Base-by-base conservation (phyloP, 768 basidiomycete genomes). In the Coprinopsis marcescibilis region DNA sequence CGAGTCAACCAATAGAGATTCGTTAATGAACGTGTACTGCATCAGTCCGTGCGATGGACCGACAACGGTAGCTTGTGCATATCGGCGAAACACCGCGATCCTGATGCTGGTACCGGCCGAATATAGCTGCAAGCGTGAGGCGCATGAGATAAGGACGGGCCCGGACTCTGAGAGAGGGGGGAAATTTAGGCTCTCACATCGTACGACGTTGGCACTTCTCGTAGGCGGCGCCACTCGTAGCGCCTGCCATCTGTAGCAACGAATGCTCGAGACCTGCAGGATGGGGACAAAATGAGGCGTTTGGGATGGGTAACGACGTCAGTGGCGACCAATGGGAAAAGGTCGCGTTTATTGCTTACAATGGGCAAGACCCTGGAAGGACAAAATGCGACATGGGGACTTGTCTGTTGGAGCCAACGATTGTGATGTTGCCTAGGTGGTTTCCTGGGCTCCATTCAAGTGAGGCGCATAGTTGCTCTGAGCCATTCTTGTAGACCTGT, bases 341-440 rank as follows among this genome's bases (percentile, higher is more conserved):
- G 43, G 21, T 36, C 45, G 49, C 57, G 60, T 65, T 63, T 8
- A 8, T 8, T 8, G n/a, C 41, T 27, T 43, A 85, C 82, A 67
- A 72, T 55, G 58, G 65, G 35, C 52, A 66, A 3, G 78, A 70
- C 45, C 81, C 77, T 15, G 75, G 66, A 42, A 73, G 61, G 47
- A 84, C 74, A 48, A 86, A 71, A 33, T 80, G 73, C 13, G 75
- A 72, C 80, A 86, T 85, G 11, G 79, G 77, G 45, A 79, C 50
- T 40, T 72, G 68, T 37, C 76, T 43, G 26, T 43, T 43, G 26
- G 41, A 73, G 48, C 65, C 63, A 6, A 76, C 78, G 54, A 85
- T 70, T 21, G 74, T 75, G 43, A 71, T 77, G 47, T 78, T 67
- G 61, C 79, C 68, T 62, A 77, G 60, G 59, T 75, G 62, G 67